Evolutionary conservation across 2,329 filamentous ascomycete genomes (phyloP).

Genomic region (Aaosphaeria pasadenensis): DNA sequence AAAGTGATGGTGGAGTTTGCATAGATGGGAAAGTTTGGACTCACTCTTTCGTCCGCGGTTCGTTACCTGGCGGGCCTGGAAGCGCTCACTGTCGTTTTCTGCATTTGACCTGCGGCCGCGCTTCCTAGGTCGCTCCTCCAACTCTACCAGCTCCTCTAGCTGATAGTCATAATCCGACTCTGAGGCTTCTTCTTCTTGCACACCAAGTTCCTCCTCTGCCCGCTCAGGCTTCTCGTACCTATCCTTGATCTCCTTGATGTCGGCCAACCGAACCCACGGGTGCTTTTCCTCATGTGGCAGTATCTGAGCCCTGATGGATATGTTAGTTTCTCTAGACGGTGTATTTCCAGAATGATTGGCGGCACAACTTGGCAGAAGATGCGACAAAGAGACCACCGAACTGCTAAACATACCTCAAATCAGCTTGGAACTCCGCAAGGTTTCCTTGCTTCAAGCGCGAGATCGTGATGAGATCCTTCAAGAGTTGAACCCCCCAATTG

Average conservation of each 20-base stretch:
- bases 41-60: slow-evolving; percentile 1
- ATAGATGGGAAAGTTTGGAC: neutral
- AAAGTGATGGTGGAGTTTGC: no score
- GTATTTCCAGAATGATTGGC: no score
- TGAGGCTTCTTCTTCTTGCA: slow-evolving; percentile 5
- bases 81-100: neutral
- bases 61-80: neutral
- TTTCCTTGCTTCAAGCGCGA: slow-evolving; percentile 24
- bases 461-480: slow-evolving; percentile 31
- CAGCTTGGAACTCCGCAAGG: slow-evolving; percentile 21
- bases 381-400: no score
- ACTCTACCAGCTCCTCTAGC: slow-evolving; percentile 27
- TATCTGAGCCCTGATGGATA: slow-evolving; percentile 13
- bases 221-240: slow-evolving; percentile 24
- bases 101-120: slow-evolving; percentile 4
- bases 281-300: slow-evolving; percentile 23
- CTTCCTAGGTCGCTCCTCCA: slow-evolving; percentile 16
- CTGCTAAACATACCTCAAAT: slow-evolving; percentile 8
- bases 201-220: slow-evolving; percentile 5
- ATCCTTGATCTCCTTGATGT: slow-evolving; percentile 28
- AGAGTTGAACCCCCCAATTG: slow-evolving; percentile 37
- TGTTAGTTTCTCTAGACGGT: no score
- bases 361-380: no score
- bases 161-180: slow-evolving; percentile 24
- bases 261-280: slow-evolving; percentile 27